A percentile compares a stretch with the other conserved stretches of the same genome.
Conservation (phyloP, 176 grass and related monocot genomes). For the Eleusine indica region DNA sequence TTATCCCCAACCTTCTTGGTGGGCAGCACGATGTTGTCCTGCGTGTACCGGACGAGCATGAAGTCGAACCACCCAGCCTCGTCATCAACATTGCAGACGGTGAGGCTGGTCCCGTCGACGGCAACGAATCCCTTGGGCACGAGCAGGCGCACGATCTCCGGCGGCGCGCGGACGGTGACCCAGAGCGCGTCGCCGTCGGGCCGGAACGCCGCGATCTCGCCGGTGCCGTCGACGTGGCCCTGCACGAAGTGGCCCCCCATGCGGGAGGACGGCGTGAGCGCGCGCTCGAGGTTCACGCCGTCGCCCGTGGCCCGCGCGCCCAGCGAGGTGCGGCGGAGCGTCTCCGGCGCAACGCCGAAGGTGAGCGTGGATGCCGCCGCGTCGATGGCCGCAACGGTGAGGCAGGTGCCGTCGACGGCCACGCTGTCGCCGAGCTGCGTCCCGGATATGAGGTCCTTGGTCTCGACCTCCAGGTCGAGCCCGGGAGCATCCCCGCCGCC, state of each 20-base stretch:
- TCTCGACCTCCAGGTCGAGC: constrained; percentile 63
- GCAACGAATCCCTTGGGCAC: constrained; percentile 95
- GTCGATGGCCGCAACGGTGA: constrained; percentile 85
- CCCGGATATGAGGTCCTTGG: constrained; percentile 61
- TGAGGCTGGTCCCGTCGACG: constrained; percentile 84
- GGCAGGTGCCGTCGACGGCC: constrained; percentile 77
- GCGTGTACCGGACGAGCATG: constrained; percentile 95
- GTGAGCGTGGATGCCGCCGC: constrained; percentile 48
- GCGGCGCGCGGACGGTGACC: constrained; percentile 69
- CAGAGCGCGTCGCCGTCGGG: constrained; percentile 85
- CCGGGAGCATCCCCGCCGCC: constrained; percentile 43
- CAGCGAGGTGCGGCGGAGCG: constrained; percentile 74
- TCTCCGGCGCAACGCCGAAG: constrained; percentile 85
- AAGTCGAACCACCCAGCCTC: constrained; percentile 77
- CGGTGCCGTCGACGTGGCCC: constrained; percentile 88
- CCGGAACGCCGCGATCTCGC: constrained; percentile 69
- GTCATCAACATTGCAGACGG: constrained; percentile 75
- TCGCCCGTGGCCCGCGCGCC: constrained; percentile 48
- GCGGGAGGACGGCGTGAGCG: constrained; percentile 68
- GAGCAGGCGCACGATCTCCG: constrained; percentile 73
- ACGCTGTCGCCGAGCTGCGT: constrained; percentile 85
- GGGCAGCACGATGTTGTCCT: constrained; percentile 86
- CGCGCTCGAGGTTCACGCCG: constrained; percentile 81
- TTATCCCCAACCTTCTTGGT: constrained; percentile 81
- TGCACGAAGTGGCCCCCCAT: constrained; percentile 96